Percentiles rank a stretch among this genome's conserved stretches.
Conservation (phyloP, 371 early-diverging fungal genomes). For the Actinomortierella ambigua region DNA sequence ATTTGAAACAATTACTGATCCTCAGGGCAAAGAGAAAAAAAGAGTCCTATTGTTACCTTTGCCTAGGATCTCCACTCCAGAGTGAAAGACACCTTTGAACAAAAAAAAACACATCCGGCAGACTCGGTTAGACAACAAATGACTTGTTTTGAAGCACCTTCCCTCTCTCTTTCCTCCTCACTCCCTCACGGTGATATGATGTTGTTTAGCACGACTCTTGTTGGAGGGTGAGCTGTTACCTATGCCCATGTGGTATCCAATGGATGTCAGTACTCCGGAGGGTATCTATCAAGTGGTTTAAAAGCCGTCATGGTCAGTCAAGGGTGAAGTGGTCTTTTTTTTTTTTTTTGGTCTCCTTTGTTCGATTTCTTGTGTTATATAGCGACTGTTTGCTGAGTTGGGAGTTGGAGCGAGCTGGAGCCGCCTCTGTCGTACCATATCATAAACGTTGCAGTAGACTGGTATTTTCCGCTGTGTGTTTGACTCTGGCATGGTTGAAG, state of each 20-base stretch:
- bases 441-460: slow-evolving; percentile 64
- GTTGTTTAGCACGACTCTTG: neutral
- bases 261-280: slow-evolving; percentile 55
- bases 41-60: slow-evolving; percentile 29
- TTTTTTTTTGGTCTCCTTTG: neutral
- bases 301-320: neutral
- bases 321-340: neutral
- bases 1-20: no score
- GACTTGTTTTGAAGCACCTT: neutral
- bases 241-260: slow-evolving; percentile 62
- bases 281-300: slow-evolving; percentile 48
- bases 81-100: slow-evolving; percentile 63
- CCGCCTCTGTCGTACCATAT: slow-evolving; percentile 51
- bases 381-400: neutral
- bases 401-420: slow-evolving; percentile 5
- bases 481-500: neutral
- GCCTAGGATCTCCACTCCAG: slow-evolving; percentile 65
- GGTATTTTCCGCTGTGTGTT: slow-evolving; percentile 21
- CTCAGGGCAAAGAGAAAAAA: neutral
- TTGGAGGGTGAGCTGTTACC: slow-evolving; percentile 43
- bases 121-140: neutral
- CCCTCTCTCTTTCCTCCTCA: no score
- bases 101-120: neutral
- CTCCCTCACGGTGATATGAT: no score
- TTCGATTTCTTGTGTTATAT: neutral